These are phyloP conservation scores for Cutaneotrichosporon spelunceum DNA, from an alignment of 1,284 basidiomycete genomes.

Conservation along the genomic window DNA sequence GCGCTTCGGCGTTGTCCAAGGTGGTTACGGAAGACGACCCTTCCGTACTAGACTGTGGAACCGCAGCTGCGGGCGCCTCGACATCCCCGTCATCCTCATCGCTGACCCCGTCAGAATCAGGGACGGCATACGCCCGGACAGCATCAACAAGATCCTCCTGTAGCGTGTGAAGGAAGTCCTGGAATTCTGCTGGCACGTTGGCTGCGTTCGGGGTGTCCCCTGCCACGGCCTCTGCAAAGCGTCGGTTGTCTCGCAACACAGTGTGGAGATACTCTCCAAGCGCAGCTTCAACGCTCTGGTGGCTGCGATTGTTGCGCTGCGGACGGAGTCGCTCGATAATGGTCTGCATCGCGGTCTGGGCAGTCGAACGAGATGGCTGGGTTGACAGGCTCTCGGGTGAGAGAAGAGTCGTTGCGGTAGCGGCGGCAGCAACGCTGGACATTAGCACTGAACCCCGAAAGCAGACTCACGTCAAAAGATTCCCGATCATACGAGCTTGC, in stretches of 20 bases:
- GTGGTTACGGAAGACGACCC: background rate
- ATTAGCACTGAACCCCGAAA: constrained; percentile 1
- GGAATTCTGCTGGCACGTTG: constrained; percentile 37
- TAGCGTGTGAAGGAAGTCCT: constrained; percentile 43
- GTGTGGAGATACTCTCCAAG: constrained; percentile 44
- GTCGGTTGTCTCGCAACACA: constrained; percentile 35
- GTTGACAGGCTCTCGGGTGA: constrained; percentile 25
- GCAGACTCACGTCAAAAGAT: constrained; percentile 45
- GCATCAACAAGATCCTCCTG: constrained; percentile 44
- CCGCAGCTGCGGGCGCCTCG: background rate
- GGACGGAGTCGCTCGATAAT: constrained; percentile 44
- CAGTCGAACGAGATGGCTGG: constrained; percentile 27
- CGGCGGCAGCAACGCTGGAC: constrained; percentile 45
- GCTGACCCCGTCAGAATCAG: constrained; percentile 14
- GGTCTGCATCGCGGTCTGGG: constrained; percentile 35
- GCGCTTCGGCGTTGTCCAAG: background rate
- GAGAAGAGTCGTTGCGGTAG: constrained; percentile 45
- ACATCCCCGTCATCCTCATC: background rate
- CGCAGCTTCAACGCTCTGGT: constrained; percentile 39
- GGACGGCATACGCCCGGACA: constrained; percentile 39
- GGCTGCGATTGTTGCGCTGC: constrained; percentile 22
- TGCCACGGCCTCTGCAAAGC: constrained; percentile 18
- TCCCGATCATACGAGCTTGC: constrained; percentile 49
- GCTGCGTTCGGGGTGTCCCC: constrained; percentile 21
- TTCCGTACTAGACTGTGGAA: background rate